Evolutionary conservation across 352 stramenopile species (phyloP).

Genomic region (Phytophthora podocarpi): DNA sequence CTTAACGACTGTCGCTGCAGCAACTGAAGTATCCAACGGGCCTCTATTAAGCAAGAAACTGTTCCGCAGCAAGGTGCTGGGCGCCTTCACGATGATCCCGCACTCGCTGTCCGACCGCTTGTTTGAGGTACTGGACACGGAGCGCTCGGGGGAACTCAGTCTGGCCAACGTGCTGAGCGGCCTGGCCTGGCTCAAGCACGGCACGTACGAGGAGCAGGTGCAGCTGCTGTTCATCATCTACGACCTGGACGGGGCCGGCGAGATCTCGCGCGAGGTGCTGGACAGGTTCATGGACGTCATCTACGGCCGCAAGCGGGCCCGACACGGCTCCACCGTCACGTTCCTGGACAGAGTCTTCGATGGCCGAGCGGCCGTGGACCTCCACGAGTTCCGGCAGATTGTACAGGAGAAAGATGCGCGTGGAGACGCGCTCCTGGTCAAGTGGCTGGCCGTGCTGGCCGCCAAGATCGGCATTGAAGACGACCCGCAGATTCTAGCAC

Average conservation of each 20-base stretch:
- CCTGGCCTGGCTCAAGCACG: conserved; percentile 78
- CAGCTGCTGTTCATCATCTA: conserved; percentile 87
- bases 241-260: conserved; percentile 67
- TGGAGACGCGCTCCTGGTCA: conserved; percentile 60
- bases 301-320: conserved; percentile 64
- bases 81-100: conserved; percentile 79
- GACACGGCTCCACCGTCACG: conserved; percentile 42
- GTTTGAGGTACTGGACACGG: conserved; percentile 83
- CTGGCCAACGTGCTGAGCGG: conserved; percentile 69
- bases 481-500: conserved; percentile 69
- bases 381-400: conserved; percentile 67
- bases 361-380: conserved; percentile 39
- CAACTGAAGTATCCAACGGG: conserved; percentile 5
- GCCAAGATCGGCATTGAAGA: conserved; percentile 72
- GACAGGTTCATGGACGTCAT: conserved; percentile 88
- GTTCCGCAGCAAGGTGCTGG: conserved; percentile 83
- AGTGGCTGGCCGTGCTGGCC: conserved; percentile 70
- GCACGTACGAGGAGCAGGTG: conserved; percentile 72
- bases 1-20: conserved; percentile 6
- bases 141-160: conserved; percentile 67
- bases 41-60: conserved; percentile 64
- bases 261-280: conserved; percentile 72
- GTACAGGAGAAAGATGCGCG: conserved; percentile 58
- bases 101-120: conserved; percentile 82
- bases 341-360: conserved; percentile 74